phyloP scores from a whole-genome alignment of 2,329 filamentous ascomycete genomes.

The Biscogniauxia mediterranea region DNA sequence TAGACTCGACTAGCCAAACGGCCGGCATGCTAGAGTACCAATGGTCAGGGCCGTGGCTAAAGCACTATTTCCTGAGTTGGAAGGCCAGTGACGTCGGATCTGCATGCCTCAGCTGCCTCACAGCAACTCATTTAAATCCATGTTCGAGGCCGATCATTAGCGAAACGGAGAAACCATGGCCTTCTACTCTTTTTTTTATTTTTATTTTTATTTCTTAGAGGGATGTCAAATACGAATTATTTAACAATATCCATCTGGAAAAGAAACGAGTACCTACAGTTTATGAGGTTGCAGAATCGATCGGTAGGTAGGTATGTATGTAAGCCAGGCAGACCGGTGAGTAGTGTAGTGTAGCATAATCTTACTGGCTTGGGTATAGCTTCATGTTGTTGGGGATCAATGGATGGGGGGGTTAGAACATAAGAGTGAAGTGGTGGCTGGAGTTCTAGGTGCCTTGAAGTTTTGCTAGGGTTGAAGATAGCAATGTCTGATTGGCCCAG shows the following conservation, averaged over 20 bases:
- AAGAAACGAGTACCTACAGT: too few species aligned
- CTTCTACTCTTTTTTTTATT: not conserved
- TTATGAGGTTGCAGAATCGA: too few species aligned
- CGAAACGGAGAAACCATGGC: not conserved
- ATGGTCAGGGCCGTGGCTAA: constrained; percentile 7
- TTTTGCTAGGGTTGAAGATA: too few species aligned
- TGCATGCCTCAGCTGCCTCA: constrained; percentile 12
- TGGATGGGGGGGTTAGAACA: constrained; percentile 3
- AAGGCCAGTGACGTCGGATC: constrained; percentile 16
- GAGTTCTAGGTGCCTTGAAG: too few species aligned
- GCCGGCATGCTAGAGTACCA: constrained; percentile 1
- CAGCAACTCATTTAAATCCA: constrained; percentile 2
- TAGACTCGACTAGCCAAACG: not conserved
- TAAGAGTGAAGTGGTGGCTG: too few species aligned
- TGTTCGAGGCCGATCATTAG: constrained; percentile 6
- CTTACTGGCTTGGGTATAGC: not conserved
- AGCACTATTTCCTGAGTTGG: constrained; percentile 3
- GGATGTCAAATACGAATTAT: too few species aligned
- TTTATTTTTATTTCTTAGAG: too few species aligned
- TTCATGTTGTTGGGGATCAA: not conserved
- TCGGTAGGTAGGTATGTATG: too few species aligned
- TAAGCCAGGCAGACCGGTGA: too few species aligned
- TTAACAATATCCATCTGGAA: too few species aligned
- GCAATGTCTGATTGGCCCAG: too few species aligned
- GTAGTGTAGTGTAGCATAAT: too few species aligned